These are phyloP conservation scores for Juncus effusus DNA, from an alignment of 176 grass and related monocot genomes.

Conservation along the genomic window DNA sequence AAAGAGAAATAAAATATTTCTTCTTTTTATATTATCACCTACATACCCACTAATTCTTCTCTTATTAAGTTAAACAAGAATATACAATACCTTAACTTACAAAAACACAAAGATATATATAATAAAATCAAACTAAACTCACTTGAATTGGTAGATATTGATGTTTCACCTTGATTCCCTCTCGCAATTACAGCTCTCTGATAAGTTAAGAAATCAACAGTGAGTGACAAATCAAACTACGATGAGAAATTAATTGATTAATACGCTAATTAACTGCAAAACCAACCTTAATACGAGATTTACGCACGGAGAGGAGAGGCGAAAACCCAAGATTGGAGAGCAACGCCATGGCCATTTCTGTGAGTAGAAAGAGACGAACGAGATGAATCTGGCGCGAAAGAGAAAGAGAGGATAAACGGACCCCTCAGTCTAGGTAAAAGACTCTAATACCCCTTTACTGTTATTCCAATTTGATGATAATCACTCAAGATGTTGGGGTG, in stretches of 20 bases:
- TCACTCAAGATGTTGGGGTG: not conserved
- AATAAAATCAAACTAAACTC: conserved; percentile 21
- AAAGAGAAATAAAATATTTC: conserved; percentile 56
- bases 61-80: conserved; percentile 1
- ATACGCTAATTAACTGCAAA: not conserved
- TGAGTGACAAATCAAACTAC: not conserved
- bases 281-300: conserved; percentile 4
- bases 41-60: conserved; percentile 20
- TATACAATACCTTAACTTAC: conserved; percentile 9
- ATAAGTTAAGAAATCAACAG: conserved; percentile 2
- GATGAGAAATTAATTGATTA: not conserved
- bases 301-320: not conserved
- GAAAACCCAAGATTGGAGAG: not conserved
- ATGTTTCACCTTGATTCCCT: not conserved
- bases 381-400: conserved; percentile 11
- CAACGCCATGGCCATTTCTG: conserved; percentile 18
- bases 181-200: conserved; percentile 1
- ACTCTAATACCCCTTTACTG: conserved; percentile 8
- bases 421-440: not conserved
- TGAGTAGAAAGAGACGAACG: not conserved
- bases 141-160: conserved; percentile 8
- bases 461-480: not conserved
- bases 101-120: not conserved
- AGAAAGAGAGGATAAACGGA: conserved; percentile 11
- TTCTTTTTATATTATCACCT: conserved; percentile 42